Base-by-base conservation (phyloP, 192 early-diverging fungal genomes). In the Backusella tarrabulga region DNA sequence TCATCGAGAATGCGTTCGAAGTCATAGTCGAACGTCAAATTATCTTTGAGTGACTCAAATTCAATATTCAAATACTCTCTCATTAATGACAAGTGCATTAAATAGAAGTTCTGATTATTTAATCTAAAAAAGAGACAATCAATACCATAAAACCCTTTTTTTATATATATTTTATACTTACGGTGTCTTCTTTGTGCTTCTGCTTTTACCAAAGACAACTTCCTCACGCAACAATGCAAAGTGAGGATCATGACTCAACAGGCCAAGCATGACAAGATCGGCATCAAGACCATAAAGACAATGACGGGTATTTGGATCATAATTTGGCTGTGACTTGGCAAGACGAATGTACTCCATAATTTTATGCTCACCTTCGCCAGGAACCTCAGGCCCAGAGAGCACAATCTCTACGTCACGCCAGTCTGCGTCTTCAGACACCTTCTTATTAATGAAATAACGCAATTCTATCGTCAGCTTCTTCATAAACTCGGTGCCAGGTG, bases 321-420 rank as follows among this genome's bases (percentile, higher is more conserved):
- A 97, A 36, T 90, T 92, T 21, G 92, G 87, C 79, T 93, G 92
- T 4, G 90, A 91, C 42, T 95, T 93, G 38, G 93, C 86, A 26
- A 92, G 87, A 44, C 98, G 94, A 73, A 99, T 97, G 73, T 93
- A 99, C 83, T 99, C 98, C 98, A 99, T 98, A 74, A 99, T 98
- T 83, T 99, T 99, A 88, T 99, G 98, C 85, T 99, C 98, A 67
- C 98, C 98, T 84, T 99, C 98, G 67, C 98, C 98, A 17, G 97
- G 97, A 0, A 98, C 96, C 56, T 93, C 93, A 41, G 95, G 96
- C 34, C 96, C 98, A 38, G 96, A 98, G 4, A 99, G 88, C 70
- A 99, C 90, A 50, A 99, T 91, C 85, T 97, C 91, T 41, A 97
- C 91, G 73, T 92, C 86, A 79, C 89, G 89, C 98, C 98, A 99